Conservation (phyloP, 1,284 basidiomycete genomes). For the Malassezia sympodialis region DNA sequence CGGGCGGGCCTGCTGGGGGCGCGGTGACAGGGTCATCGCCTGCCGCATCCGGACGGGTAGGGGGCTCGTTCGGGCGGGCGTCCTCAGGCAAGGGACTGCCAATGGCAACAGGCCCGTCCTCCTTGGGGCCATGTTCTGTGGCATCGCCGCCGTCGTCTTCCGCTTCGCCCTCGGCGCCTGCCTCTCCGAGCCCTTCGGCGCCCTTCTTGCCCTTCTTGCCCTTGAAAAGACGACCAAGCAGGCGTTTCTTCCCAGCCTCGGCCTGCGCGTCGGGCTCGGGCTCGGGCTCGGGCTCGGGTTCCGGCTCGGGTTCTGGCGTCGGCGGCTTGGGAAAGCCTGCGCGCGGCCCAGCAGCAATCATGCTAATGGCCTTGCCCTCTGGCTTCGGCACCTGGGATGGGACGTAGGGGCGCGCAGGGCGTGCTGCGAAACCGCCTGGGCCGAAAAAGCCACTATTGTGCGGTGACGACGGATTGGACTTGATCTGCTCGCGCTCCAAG, state of each 20-base stretch:
- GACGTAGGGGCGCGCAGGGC: not conserved
- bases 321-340: conserved; percentile 11
- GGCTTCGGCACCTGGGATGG: not conserved
- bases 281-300: conserved; percentile 7
- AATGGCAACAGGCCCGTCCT: not conserved
- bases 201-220: not conserved
- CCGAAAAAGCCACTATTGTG: not conserved
- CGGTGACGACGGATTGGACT: not conserved
- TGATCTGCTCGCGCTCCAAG: conserved; percentile 16
- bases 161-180: not conserved
- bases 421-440: not conserved
- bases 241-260: not conserved
- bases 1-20: not conserved
- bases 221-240: not conserved
- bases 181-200: not conserved
- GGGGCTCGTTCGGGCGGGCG: not conserved
- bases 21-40: not conserved
- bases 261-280: not conserved
- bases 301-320: conserved; percentile 9
- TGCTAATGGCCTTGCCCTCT: not conserved
- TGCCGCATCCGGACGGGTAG: not conserved
- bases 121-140: not conserved
- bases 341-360: conserved; percentile 15
- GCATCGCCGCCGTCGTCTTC: not conserved
- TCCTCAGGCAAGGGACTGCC: not conserved